A percentile compares a stretch with the other conserved stretches of the same genome.
Conservation (phyloP, 257 asterid species). For the Jaltomata sinuosa region DNA sequence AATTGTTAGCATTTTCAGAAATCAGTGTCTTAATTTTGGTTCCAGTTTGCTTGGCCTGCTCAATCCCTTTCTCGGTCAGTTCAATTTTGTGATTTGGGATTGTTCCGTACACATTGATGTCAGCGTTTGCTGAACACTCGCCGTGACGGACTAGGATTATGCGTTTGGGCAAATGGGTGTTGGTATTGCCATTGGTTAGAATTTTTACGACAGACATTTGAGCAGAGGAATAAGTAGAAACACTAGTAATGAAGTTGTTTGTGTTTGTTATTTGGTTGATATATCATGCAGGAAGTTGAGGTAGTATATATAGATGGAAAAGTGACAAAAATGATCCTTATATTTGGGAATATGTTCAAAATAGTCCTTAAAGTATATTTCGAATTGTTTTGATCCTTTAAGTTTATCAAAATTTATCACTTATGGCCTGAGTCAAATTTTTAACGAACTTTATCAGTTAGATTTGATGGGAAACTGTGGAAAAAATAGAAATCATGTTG, state of each 20-base stretch:
- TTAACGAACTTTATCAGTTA: too few species aligned
- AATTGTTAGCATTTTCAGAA: neutral
- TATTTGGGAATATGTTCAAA: too few species aligned
- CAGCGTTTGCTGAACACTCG: conserved; percentile 15
- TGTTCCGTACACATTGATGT: neutral
- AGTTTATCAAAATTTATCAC: too few species aligned
- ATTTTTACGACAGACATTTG: neutral
- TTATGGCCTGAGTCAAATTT: too few species aligned
- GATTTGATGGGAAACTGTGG: too few species aligned
- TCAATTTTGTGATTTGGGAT: conserved; percentile 18
- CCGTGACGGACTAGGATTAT: conserved; percentile 30
- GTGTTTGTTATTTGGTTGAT: neutral
- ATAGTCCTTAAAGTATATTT: neutral
- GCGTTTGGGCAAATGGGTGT: conserved; percentile 12
- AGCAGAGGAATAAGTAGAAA: neutral
- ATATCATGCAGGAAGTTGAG: neutral
- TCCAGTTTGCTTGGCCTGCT: conserved; percentile 20
- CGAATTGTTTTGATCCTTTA: neutral
- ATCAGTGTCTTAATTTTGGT: neutral
- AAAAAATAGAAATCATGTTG: too few species aligned
- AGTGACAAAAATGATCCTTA: neutral
- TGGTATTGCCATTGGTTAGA: neutral
- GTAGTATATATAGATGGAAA: neutral
- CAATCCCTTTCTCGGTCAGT: conserved; percentile 7
- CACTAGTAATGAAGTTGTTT: neutral